Base-by-base conservation (phyloP, 1,284 basidiomycete genomes). In the Ganoderma resinaceum region DNA sequence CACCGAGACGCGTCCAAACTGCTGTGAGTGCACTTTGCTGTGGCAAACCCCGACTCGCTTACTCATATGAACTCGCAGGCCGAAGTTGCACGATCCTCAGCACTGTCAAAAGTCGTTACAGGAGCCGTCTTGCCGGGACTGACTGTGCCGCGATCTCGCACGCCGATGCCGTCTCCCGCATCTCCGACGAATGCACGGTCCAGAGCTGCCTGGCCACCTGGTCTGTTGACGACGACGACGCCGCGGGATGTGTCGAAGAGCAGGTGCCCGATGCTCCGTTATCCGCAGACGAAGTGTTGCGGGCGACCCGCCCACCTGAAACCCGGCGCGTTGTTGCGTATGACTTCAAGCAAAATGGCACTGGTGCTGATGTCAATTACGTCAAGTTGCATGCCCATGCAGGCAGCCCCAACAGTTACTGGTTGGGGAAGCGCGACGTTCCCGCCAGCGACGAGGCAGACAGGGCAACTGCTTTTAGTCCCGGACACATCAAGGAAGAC, bases 101-200 rank as follows among this genome's bases (percentile, higher is more conserved):
- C 46, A 66, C 75, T 2, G 72, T 75, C 67, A 20, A 42, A 31
- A 46, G 67, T 37, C 59, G 31, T 14, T 57, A 9, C 46, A 53
- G 63, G 18, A 65, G 63, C 35, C 35, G 52, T 6, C 42, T 61
- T 3, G 62, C 35, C 12, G 80, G 80, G 8, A 61, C 68, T n/a
- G 79, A 82, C 70, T 81, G 80, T 69, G 76, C 77, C 40, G 74
- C 76, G 29, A 75, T 83, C 53, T 69, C 76, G 2, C 67, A 76
- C 43, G 78, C 78, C 49, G 63, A 70, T 29, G 71, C 74, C 42
- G 80, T 80, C 33, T 63, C 75, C 18, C 82, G 81, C 69, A 64
- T 72, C 9, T 42, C 42, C 14, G 78, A 80, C 29, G 62, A 62
- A 18, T 83, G 82, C 69, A 69, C 74, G n/a, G 76, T 82, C 26